Evolutionary conservation across 2,329 filamentous ascomycete species (phyloP).

Genomic region (Fusarium pseudograminearum): DNA sequence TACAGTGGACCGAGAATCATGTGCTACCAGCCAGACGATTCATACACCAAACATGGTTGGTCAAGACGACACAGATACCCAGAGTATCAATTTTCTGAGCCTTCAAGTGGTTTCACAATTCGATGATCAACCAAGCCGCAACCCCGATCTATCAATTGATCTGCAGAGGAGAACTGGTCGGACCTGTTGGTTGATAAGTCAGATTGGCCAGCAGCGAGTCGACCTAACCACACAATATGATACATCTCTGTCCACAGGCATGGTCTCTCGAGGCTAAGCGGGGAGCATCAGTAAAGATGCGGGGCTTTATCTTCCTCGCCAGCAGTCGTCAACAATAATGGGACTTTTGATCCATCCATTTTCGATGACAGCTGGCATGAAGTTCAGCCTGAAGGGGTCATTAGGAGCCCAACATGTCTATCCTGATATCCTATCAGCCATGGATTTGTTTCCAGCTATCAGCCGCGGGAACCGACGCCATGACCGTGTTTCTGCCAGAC

Average conservation of each 20-base stretch:
- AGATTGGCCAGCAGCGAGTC: not conserved
- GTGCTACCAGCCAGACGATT: constrained; percentile 3
- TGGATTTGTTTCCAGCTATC: not conserved
- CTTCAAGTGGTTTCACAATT: not conserved
- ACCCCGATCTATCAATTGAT: constrained; percentile 3
- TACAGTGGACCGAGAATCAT: constrained; percentile 12
- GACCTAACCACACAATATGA: not conserved
- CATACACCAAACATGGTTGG: constrained; percentile 5
- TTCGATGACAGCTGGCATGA: constrained; percentile 3
- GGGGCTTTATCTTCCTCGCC: constrained; percentile 15
- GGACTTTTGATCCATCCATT: constrained; percentile 4
- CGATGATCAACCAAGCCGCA: not conserved
- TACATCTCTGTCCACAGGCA: constrained; percentile 4
- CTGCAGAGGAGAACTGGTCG: not conserved
- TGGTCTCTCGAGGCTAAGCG: constrained; percentile 2
- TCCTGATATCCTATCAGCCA: not conserved
- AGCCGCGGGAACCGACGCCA: constrained; percentile 13
- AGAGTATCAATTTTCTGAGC: not conserved
- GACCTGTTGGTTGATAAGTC: not conserved
- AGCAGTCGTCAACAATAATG: constrained; percentile 3
- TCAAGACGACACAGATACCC: not conserved
- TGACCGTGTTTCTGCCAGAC: constrained; percentile 16
- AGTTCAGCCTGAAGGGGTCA: constrained; percentile 16
- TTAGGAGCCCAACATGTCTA: constrained; percentile 19
- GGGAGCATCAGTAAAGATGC: constrained; percentile 8